phyloP scores from a whole-genome alignment of 2,329 filamentous ascomycete species.

The Trichophyton equinum region DNA sequence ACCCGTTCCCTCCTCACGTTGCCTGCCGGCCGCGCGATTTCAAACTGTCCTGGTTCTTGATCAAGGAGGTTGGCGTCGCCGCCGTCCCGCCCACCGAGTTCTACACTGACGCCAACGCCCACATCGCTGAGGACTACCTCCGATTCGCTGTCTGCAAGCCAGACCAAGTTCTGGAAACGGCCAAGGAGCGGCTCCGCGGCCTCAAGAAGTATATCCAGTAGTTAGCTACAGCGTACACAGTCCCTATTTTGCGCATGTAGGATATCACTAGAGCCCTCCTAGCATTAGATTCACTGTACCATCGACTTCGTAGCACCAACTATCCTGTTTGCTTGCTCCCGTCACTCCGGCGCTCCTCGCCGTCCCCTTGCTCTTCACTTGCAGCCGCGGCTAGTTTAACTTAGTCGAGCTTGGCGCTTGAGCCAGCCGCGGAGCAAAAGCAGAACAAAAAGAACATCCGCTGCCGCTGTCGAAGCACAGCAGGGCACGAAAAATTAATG shows the following conservation, averaged over 20 bases:
- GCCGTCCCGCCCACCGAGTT: constrained; percentile 96
- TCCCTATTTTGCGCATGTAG: not conserved
- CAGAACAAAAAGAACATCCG: not conserved
- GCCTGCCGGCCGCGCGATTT: constrained; percentile 80
- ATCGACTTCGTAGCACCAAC: not conserved
- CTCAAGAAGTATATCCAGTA: constrained; percentile 55
- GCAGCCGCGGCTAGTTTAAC: not conserved
- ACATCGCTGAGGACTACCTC: constrained; percentile 84
- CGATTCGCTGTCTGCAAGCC: constrained; percentile 95
- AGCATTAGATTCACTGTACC: not conserved
- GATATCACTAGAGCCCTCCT: not conserved
- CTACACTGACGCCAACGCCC: constrained; percentile 72
- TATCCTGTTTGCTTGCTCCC: no score
- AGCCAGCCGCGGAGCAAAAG: not conserved
- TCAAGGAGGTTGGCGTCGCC: constrained; percentile 89
- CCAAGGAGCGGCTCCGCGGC: constrained; percentile 61
- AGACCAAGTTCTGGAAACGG: constrained; percentile 67
- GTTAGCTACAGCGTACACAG: not conserved
- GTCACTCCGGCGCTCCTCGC: no score
- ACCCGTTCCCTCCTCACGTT: constrained; percentile 82
- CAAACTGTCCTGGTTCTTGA: constrained; percentile 90
- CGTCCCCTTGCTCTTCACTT: not conserved
- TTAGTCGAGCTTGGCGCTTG: constrained; percentile 3
- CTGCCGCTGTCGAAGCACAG: not conserved
- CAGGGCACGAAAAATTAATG: not conserved